These are phyloP conservation scores for Blastomyces parvus DNA, from an alignment of 2,329 filamentous ascomycete genomes.

Conservation along the genomic window DNA sequence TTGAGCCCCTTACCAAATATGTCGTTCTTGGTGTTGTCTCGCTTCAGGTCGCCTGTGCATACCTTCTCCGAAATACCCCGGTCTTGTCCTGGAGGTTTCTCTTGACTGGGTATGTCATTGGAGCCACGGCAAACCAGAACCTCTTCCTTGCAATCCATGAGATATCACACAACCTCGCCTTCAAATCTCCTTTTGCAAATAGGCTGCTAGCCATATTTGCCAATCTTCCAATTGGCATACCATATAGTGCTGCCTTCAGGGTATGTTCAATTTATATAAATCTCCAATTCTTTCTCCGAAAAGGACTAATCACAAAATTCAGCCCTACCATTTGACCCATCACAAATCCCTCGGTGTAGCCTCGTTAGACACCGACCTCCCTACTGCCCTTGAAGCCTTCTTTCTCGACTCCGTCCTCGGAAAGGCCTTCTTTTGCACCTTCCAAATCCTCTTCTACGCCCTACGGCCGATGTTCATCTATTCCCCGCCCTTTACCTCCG, in stretches of 20 bases:
- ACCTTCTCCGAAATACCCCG: constrained; percentile 62
- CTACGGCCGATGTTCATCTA: constrained; percentile 92
- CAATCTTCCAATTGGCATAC: constrained; percentile 89
- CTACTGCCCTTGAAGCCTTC: constrained; percentile 80
- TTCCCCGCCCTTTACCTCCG: constrained; percentile 71
- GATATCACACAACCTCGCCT: constrained; percentile 95
- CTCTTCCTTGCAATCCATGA: constrained; percentile 97
- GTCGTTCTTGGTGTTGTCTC: constrained; percentile 74
- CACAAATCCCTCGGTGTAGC: constrained; percentile 98
- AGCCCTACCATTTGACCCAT: constrained; percentile 96
- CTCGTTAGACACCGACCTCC: constrained; percentile 90
- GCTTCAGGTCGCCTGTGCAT: constrained; percentile 70
- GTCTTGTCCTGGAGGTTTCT: constrained; percentile 80
- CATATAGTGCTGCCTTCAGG: constrained; percentile 92
- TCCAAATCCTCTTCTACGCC: constrained; percentile 98
- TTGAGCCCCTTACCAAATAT: constrained; percentile 92
- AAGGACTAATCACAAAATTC: neutral
- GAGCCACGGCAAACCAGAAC: constrained; percentile 95
- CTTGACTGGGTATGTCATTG: constrained; percentile 78
- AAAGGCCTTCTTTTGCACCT: constrained; percentile 98
- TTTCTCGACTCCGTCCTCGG: constrained; percentile 87
- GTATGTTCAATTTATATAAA: constrained; percentile 40
- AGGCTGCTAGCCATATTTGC: constrained; percentile 82
- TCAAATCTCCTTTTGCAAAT: constrained; percentile 70
- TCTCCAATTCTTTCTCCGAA: neutral